A percentile compares a stretch with the other conserved stretches of the same genome.
phyloP scores from a whole-genome alignment of 768 basidiomycete species.

The Macrolepiota dolichaula region DNA sequence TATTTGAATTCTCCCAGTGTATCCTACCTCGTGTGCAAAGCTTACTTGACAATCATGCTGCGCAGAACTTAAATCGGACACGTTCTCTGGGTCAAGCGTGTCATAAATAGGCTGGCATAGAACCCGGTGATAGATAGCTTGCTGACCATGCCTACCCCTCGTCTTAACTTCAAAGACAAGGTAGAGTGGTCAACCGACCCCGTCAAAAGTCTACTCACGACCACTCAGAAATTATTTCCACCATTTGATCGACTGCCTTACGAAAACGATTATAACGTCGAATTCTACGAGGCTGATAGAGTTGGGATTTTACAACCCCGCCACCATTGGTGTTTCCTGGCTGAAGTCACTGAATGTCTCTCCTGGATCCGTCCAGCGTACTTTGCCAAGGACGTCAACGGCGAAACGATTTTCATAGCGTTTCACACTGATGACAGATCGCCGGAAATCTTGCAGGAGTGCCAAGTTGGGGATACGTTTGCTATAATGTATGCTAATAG shows the following conservation, averaged over 20 bases:
- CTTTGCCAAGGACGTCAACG: constrained; percentile 14
- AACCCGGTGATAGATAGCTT: too few species aligned
- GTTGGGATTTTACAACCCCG: constrained; percentile 6
- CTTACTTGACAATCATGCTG: not conserved
- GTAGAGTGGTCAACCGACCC: not conserved
- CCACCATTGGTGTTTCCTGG: constrained; percentile 20
- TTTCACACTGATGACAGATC: constrained; percentile 15
- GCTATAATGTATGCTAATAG: constrained; percentile 17
- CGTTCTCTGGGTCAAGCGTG: not conserved
- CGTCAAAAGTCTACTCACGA: not conserved
- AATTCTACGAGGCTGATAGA: constrained; percentile 14
- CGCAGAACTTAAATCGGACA: not conserved
- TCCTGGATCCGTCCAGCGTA: constrained; percentile 12
- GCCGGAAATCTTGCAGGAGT: constrained; percentile 2
- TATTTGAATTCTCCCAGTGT: not conserved
- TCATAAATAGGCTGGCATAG: not conserved
- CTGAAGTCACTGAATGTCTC: constrained; percentile 13
- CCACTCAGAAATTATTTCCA: constrained; percentile 21
- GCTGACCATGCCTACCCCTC: not conserved
- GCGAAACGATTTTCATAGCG: constrained; percentile 4
- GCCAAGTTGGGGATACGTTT: constrained; percentile 13
- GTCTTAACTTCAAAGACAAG: not conserved
- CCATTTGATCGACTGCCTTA: constrained; percentile 20
- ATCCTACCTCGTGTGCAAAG: not conserved
- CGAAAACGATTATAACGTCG: constrained; percentile 17